phyloP scores from a whole-genome alignment of 805 yeast genomes.

The Candida maesae region DNA sequence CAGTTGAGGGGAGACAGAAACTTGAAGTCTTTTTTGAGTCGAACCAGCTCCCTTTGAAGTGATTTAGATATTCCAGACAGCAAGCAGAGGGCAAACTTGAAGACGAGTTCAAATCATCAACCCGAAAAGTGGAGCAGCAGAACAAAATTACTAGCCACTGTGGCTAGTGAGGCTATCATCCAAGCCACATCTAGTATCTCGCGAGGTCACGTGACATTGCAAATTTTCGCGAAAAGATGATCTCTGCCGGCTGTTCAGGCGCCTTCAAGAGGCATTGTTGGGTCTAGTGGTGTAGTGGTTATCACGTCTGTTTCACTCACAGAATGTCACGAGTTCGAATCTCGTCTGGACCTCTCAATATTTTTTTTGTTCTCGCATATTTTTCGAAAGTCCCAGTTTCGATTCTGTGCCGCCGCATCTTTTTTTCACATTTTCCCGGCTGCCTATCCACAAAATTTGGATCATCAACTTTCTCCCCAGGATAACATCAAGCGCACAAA shows the following conservation, averaged over 20 bases:
- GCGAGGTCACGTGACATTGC: slow-evolving; percentile 10
- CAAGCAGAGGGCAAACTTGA: too few relatives aligned
- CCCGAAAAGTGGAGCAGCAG: too few relatives aligned
- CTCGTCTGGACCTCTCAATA: slow-evolving; percentile 30
- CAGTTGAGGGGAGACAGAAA: too few relatives aligned
- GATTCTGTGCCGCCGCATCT: too few relatives aligned
- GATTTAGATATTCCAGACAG: too few relatives aligned
- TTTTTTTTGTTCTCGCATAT: slow-evolving; percentile 3
- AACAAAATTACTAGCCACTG: slow-evolving; percentile 7
- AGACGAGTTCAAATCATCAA: too few relatives aligned
- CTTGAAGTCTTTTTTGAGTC: too few relatives aligned
- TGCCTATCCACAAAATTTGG: not conserved
- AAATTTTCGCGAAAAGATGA: not conserved
- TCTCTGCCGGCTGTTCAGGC: not conserved
- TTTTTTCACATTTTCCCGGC: too few relatives aligned
- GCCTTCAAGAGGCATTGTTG: not conserved
- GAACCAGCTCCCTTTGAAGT: too few relatives aligned
- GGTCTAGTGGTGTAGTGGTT: slow-evolving; percentile 35
- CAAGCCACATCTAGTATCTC: too few relatives aligned
- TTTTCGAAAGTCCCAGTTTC: not conserved
- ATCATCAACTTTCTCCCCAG: not conserved
- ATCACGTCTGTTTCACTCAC: slow-evolving; percentile 35
- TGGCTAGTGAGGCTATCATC: slow-evolving; percentile 8
- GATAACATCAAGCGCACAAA: too few relatives aligned
- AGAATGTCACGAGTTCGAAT: slow-evolving; percentile 35